Percentiles rank a stretch among this genome's conserved stretches.
Evolutionary conservation across 805 yeast species (phyloP).

Genomic region (Brettanomyces sp.): DNA sequence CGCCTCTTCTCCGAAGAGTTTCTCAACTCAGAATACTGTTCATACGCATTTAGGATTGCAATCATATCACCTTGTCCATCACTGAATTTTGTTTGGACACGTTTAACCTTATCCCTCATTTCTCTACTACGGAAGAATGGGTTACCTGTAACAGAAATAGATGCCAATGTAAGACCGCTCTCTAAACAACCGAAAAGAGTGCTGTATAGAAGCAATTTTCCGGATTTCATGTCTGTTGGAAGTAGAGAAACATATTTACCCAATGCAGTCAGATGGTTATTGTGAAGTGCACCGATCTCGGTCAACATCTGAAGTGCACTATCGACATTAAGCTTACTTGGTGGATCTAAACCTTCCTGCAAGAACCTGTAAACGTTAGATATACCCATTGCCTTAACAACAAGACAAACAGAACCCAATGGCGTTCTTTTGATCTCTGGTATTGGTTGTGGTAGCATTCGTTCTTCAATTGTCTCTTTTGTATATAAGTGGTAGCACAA

Average conservation of each 20-base stretch:
- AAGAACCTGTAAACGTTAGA: constrained; percentile 61
- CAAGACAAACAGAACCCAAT: constrained; percentile 70
- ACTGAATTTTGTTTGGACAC: constrained; percentile 28
- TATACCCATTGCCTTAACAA: constrained; percentile 85
- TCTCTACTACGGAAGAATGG: constrained; percentile 63
- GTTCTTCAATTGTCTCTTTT: constrained; percentile 39
- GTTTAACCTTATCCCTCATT: constrained; percentile 53
- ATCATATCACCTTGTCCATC: constrained; percentile 67
- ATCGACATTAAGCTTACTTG: constrained; percentile 41
- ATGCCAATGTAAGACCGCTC: constrained; percentile 68
- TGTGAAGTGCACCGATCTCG: constrained; percentile 65
- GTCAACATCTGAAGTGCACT: constrained; percentile 43
- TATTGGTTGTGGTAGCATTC: constrained; percentile 64
- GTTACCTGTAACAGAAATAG: constrained; percentile 61
- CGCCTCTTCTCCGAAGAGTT: constrained; percentile 26
- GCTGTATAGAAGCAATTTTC: constrained; percentile 71
- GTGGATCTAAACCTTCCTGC: constrained; percentile 74
- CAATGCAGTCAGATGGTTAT: constrained; percentile 51
- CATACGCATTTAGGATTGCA: constrained; percentile 52
- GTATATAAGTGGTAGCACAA: constrained; percentile 76
- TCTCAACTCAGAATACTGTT: constrained; percentile 34
- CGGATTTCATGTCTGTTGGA: constrained; percentile 82
- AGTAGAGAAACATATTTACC: constrained; percentile 74
- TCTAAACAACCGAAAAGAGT: constrained; percentile 79
- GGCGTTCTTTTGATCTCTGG: constrained; percentile 87